Conservation (phyloP, 257 asterid species). For the Solanum arcanum region DNA sequence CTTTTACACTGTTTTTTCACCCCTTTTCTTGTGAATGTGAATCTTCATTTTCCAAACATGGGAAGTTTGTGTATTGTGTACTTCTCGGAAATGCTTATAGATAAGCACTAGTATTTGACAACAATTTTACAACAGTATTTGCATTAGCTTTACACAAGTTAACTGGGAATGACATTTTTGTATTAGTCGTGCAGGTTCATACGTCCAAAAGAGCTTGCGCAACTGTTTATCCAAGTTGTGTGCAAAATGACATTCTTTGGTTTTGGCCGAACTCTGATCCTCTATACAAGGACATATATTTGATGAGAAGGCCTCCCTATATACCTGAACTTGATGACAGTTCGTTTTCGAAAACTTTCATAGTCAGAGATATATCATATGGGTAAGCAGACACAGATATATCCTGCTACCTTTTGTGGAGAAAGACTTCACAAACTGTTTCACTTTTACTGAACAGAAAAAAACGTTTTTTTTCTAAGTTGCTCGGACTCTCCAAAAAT, state of each 20-base stretch:
- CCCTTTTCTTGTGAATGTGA: not conserved
- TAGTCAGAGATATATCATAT: constrained; percentile 62
- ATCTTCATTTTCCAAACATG: not conserved
- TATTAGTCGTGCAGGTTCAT: constrained; percentile 46
- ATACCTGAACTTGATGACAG: constrained; percentile 91
- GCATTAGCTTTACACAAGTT: not conserved
- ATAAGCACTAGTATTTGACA: not conserved
- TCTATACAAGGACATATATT: constrained; percentile 36
- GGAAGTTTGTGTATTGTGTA: not conserved
- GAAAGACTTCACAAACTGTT: not conserved
- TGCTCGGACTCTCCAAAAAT: too few relatives aligned
- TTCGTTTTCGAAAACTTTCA: constrained; percentile 37
- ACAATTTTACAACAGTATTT: not conserved
- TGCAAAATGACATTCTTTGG: constrained; percentile 83
- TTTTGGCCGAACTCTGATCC: constrained; percentile 88
- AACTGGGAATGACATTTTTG: not conserved
- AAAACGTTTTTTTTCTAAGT: too few relatives aligned
- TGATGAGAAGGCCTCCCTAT: constrained; percentile 59
- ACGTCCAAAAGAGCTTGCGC: constrained; percentile 76
- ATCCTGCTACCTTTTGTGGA: not conserved
- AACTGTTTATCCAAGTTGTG: constrained; percentile 72
- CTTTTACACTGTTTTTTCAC: not conserved
- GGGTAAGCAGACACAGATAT: constrained; percentile 38
- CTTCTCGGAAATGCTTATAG: not conserved
- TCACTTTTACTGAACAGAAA: not conserved